Evolutionary conservation across 495 filamentous ascomycete species (phyloP).

Genomic region (Viridothelium virens): DNA sequence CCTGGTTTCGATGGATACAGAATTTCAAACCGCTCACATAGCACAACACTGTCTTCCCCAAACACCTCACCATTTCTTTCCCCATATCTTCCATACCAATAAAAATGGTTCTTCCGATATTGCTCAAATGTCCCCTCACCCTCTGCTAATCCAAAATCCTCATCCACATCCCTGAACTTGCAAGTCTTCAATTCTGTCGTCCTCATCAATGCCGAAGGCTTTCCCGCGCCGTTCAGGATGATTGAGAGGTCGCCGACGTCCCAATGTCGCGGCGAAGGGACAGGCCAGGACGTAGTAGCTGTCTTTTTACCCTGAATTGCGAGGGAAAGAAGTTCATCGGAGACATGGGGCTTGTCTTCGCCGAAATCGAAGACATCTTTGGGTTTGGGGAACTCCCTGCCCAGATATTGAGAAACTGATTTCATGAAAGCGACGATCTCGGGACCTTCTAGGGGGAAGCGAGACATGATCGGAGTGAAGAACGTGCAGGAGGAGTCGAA

Average conservation of each 20-base stretch:
- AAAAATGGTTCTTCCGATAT: conserved; percentile 32
- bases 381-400: conserved; percentile 20
- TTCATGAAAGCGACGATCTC: conserved; percentile 31
- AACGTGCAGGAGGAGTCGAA: neutral
- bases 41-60: conserved; percentile 30
- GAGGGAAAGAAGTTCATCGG: conserved; percentile 22
- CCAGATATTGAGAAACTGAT: conserved; percentile 24
- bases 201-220: conserved; percentile 31
- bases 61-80: conserved; percentile 25
- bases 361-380: conserved; percentile 35
- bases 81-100: conserved; percentile 12
- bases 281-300: conserved; percentile 33
- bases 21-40: conserved; percentile 35
- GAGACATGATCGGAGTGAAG: conserved; percentile 19
- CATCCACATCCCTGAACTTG: conserved; percentile 30
- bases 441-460: conserved; percentile 29
- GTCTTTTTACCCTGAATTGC: conserved; percentile 31
- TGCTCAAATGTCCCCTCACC: conserved; percentile 30
- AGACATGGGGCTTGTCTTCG: conserved; percentile 13
- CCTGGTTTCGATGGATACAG: conserved; percentile 23
- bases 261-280: conserved; percentile 31
- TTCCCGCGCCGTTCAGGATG: conserved; percentile 29
- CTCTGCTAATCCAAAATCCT: conserved; percentile 34
- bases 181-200: conserved; percentile 27
- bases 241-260: conserved; percentile 31